phyloP scores from a whole-genome alignment of 2,329 filamentous ascomycete genomes.

The Penicillium sp. region DNA sequence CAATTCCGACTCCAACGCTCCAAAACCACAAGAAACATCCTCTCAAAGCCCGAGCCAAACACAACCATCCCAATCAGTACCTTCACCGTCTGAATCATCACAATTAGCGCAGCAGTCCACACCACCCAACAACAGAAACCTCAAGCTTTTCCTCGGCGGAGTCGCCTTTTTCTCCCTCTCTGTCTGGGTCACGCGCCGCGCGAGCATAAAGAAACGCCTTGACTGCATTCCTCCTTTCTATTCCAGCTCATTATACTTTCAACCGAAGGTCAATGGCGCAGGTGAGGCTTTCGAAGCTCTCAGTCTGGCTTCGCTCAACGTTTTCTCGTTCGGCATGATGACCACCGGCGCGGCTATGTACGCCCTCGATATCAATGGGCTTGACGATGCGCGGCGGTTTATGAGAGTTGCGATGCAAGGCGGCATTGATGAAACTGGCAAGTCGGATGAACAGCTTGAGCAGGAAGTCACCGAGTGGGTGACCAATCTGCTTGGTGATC shows the following conservation, averaged over 20 bases:
- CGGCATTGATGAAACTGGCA: constrained; percentile 55
- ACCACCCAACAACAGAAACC: constrained; percentile 26
- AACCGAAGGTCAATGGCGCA: constrained; percentile 58
- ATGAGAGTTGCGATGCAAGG: constrained; percentile 61
- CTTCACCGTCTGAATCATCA: constrained; percentile 9
- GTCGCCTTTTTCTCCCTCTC: constrained; percentile 74
- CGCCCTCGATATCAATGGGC: constrained; percentile 71
- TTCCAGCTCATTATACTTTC: constrained; percentile 48
- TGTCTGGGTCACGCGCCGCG: constrained; percentile 68
- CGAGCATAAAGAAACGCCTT: constrained; percentile 64
- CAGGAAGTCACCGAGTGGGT: constrained; percentile 57
- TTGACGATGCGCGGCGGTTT: constrained; percentile 65
- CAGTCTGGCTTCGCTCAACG: constrained; percentile 83
- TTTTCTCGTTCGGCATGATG: constrained; percentile 73
- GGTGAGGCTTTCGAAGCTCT: constrained; percentile 80
- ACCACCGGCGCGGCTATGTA: constrained; percentile 71
- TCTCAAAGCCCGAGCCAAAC: not conserved
- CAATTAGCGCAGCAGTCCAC: constrained; percentile 12
- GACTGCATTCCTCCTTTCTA: constrained; percentile 71
- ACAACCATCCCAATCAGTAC: constrained; percentile 1
- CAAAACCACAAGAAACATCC: constrained; percentile 6
- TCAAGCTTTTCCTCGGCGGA: constrained; percentile 68
- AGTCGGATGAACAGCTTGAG: constrained; percentile 49
- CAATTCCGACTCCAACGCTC: constrained; percentile 8
- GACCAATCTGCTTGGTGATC: constrained; percentile 48